These are phyloP conservation scores for Pachysandra terminalis DNA, from an alignment of 164 flowering plant genomes.

Conservation along the genomic window DNA sequence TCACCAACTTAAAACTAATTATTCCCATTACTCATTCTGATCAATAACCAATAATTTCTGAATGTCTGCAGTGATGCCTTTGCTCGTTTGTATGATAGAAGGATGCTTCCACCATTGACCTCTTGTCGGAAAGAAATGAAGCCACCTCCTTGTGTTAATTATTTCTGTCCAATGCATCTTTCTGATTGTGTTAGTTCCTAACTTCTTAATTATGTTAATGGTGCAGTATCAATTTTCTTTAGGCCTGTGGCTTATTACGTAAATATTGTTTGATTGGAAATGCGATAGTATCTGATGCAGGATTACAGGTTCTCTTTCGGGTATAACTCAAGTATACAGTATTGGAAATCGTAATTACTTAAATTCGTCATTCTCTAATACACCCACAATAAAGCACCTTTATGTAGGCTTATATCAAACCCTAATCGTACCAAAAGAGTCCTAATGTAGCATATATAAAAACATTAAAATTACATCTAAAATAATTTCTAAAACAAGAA, in stretches of 20 bases:
- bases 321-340: too few species aligned
- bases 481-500: too few species aligned
- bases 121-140: constrained; percentile 59
- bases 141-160: constrained; percentile 94
- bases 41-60: constrained; percentile 7
- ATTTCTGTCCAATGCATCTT: constrained; percentile 97
- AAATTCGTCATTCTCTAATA: too few species aligned
- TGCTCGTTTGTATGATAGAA: constrained; percentile 95
- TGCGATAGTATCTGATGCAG: too few species aligned
- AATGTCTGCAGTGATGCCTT: constrained; percentile 82
- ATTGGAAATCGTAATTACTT: background rate
- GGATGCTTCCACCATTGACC: constrained; percentile 89
- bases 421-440: too few species aligned
- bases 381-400: too few species aligned
- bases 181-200: constrained; percentile 71
- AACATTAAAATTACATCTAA: too few species aligned
- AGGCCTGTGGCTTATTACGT: background rate
- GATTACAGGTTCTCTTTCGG: too few species aligned
- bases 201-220: background rate
- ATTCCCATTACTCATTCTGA: background rate
- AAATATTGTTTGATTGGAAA: too few species aligned
- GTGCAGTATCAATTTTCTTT: background rate
- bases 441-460: too few species aligned
- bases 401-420: too few species aligned
- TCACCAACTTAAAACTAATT: background rate